Percentiles rank a stretch among this genome's conserved stretches.
Evolutionary conservation across 495 filamentous ascomycete genomes (phyloP).

Genomic region (Aspergillus haitiensis): DNA sequence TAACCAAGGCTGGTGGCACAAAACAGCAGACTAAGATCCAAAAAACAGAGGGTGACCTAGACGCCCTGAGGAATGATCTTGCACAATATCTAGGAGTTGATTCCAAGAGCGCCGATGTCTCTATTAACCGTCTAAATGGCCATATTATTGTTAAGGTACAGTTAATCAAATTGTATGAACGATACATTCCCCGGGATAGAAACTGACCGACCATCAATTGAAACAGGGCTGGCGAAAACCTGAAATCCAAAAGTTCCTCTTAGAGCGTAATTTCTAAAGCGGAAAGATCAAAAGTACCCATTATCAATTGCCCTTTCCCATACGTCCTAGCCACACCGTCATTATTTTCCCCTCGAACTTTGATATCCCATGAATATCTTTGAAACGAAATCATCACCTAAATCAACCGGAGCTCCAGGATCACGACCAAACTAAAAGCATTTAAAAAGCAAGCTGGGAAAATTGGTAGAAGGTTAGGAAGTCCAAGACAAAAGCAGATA

Average conservation of each 20-base stretch:
- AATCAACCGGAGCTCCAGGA: neutral
- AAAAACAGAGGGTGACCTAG: constrained; percentile 72
- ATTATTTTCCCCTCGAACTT: constrained; percentile 5
- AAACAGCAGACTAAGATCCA: constrained; percentile 71
- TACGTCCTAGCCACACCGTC: neutral
- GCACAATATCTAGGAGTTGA: constrained; percentile 47
- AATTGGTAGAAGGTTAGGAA: neutral
- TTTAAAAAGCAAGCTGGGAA: neutral
- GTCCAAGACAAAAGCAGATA: neutral
- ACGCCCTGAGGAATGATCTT: constrained; percentile 54
- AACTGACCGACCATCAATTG: neutral
- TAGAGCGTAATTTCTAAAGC: constrained; percentile 49
- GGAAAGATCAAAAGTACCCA: neutral
- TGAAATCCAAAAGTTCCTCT: constrained; percentile 49
- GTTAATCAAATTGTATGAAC: neutral
- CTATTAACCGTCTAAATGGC: constrained; percentile 59
- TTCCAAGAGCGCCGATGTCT: constrained; percentile 44
- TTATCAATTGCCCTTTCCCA: neutral
- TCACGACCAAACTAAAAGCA: neutral
- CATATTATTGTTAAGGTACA: constrained; percentile 65
- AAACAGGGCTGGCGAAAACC: constrained; percentile 53
- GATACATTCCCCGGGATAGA: neutral
- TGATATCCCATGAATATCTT: constrained; percentile 6
- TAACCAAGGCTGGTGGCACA: constrained; percentile 74
- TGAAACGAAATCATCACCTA: neutral